Evolutionary conservation across 768 basidiomycete species (phyloP).

Genomic region (Hypholoma fasciculare): DNA sequence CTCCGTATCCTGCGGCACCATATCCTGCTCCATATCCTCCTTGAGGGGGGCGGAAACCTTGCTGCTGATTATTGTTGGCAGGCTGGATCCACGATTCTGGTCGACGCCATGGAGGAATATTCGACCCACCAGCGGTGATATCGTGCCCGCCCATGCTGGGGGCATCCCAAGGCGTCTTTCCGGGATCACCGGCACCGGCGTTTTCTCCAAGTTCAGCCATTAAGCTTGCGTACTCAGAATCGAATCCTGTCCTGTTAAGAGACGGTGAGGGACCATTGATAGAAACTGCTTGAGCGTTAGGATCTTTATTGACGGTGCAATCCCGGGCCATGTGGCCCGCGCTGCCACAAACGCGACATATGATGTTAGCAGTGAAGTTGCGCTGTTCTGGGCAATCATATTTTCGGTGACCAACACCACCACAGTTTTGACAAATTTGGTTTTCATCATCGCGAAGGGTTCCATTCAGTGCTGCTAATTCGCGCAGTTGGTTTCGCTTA

Average conservation of each 20-base stretch:
- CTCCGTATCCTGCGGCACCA: slow-evolving; percentile 44
- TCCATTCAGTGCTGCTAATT: slow-evolving; percentile 96
- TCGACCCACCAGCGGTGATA: slow-evolving; percentile 73
- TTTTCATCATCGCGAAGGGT: slow-evolving; percentile 99
- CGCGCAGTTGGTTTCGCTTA: slow-evolving; percentile 97
- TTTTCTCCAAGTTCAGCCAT: slow-evolving; percentile 98
- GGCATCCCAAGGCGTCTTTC: slow-evolving; percentile 53
- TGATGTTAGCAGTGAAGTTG: slow-evolving; percentile 99
- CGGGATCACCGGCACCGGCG: slow-evolving; percentile 53
- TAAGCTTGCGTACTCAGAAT: slow-evolving; percentile 95
- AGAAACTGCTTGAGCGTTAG: slow-evolving; percentile 56
- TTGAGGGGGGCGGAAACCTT: slow-evolving; percentile 74
- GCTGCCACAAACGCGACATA: slow-evolving; percentile 97
- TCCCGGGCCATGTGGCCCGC: slow-evolving; percentile 99
- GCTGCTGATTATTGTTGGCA: slow-evolving; percentile 46
- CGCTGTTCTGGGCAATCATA: slow-evolving; percentile 98
- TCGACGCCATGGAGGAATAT: slow-evolving; percentile 88
- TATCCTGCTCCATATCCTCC: slow-evolving; percentile 49
- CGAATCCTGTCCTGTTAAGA: slow-evolving; percentile 77
- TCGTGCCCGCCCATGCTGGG: slow-evolving; percentile 53
- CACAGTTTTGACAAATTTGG: slow-evolving; percentile 97
- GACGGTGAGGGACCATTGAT: slow-evolving; percentile 48
- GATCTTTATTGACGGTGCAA: slow-evolving; percentile 92
- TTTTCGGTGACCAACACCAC: slow-evolving; percentile 93
- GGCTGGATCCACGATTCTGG: slow-evolving; percentile 83